Evolutionary conservation across 192 early-diverging fungal species (phyloP).

Genomic region (Coemansia sp.): DNA sequence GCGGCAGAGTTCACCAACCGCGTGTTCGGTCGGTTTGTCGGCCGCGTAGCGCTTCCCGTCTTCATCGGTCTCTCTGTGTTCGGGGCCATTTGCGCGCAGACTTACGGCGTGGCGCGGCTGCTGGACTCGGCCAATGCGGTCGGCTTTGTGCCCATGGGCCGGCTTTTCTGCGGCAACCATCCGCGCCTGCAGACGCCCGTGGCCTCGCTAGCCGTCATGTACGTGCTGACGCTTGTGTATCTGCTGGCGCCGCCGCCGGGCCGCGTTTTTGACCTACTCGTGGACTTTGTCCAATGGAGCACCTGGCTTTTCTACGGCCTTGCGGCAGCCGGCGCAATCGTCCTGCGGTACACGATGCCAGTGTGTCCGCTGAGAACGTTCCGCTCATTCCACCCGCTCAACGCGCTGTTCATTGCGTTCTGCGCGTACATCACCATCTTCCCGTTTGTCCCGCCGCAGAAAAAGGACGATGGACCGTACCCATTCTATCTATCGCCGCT

Average conservation of each 20-base stretch:
- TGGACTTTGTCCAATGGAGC: slow-evolving; percentile 61
- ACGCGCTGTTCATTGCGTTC: slow-evolving; percentile 54
- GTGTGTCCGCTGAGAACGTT: slow-evolving; percentile 51
- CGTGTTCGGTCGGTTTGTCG: slow-evolving; percentile 56
- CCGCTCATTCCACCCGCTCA: slow-evolving; percentile 48
- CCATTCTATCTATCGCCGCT: slow-evolving; percentile 55
- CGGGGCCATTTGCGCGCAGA: slow-evolving; percentile 55
- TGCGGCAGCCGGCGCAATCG: slow-evolving; percentile 55
- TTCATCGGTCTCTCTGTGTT: slow-evolving; percentile 55
- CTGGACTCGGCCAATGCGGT: slow-evolving; percentile 55
- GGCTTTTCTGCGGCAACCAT: slow-evolving; percentile 48
- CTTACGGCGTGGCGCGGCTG: slow-evolving; percentile 55
- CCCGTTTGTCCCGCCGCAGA: slow-evolving; percentile 56
- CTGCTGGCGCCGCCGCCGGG: slow-evolving; percentile 58
- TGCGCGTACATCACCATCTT: slow-evolving; percentile 55
- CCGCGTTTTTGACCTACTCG: slow-evolving; percentile 62
- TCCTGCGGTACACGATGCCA: slow-evolving; percentile 49
- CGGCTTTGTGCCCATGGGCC: slow-evolving; percentile 54
- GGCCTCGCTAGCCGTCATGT: slow-evolving; percentile 41
- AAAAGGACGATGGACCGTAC: slow-evolving; percentile 18
- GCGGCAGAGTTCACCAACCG: slow-evolving; percentile 59
- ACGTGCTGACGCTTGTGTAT: slow-evolving; percentile 52
- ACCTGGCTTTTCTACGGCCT: slow-evolving; percentile 62
- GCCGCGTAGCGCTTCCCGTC: slow-evolving; percentile 54
- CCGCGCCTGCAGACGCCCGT: slow-evolving; percentile 49